Conservation (phyloP, 2,329 filamentous ascomycete species). For the Waltergamsia citrina region DNA sequence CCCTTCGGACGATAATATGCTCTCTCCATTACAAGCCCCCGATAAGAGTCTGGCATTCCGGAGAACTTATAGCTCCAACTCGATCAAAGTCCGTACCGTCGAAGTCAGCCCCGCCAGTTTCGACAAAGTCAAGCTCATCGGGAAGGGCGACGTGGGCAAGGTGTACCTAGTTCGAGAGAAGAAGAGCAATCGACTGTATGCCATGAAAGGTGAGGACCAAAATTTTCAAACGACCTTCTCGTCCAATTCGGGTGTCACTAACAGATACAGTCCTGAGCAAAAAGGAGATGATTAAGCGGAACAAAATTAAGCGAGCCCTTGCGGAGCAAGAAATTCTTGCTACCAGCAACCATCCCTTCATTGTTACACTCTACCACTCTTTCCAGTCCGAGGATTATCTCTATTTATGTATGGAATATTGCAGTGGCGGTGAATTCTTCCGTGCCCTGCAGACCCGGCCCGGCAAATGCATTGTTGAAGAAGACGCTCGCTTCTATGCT, state of each 20-base stretch:
- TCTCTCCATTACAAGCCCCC: constrained; percentile 55
- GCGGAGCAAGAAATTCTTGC: constrained; percentile 97
- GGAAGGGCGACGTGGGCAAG: constrained; percentile 97
- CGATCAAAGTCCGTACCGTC: constrained; percentile 95
- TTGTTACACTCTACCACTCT: constrained; percentile 96
- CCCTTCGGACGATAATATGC: constrained; percentile 38
- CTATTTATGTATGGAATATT: constrained; percentile 99
- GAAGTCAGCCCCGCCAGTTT: constrained; percentile 94
- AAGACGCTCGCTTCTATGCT: constrained; percentile 94
- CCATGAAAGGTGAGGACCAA: constrained; percentile 85
- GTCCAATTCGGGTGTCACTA: constrained; percentile 14
- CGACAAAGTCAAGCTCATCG: constrained; percentile 99
- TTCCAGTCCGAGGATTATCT: constrained; percentile 98
- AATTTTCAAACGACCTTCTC: background rate
- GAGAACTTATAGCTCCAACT: constrained; percentile 96
- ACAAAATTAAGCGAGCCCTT: constrained; percentile 98
- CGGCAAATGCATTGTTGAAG: constrained; percentile 94
- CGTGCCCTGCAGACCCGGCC: constrained; percentile 90
- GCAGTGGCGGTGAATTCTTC: constrained; percentile 98
- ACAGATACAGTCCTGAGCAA: constrained; percentile 77
- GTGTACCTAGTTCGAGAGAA: constrained; percentile 97
- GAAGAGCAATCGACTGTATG: constrained; percentile 90
- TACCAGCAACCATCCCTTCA: constrained; percentile 98
- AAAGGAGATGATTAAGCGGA: constrained; percentile 99
- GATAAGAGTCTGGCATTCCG: constrained; percentile 70